Evolutionary conservation across 352 stramenopile genomes (phyloP).

Genomic region (Blastocystis sp.): DNA sequence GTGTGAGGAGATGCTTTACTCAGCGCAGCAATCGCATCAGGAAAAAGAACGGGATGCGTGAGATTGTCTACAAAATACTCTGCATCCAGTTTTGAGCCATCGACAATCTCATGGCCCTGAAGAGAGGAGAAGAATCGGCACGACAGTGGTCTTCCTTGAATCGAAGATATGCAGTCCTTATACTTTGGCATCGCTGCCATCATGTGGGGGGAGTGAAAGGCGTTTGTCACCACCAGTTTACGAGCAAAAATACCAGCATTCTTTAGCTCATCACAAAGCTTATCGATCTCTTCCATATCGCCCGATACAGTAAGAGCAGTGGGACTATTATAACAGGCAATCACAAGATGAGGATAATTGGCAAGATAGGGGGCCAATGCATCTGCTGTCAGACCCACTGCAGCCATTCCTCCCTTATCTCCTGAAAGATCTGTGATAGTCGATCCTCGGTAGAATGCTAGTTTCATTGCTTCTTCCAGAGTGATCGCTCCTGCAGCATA

Average conservation of each 20-base stretch:
- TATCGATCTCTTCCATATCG: constrained; percentile 17
- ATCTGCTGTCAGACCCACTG: constrained; percentile 26
- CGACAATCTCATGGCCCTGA: not conserved
- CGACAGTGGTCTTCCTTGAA: not conserved
- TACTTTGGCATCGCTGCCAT: constrained; percentile 29
- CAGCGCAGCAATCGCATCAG: not conserved
- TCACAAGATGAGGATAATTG: constrained; percentile 32
- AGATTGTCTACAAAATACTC: constrained; percentile 60
- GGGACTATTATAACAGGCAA: constrained; percentile 60
- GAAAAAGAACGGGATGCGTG: constrained; percentile 36
- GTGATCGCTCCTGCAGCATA: constrained; percentile 56
- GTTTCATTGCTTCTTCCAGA: constrained; percentile 61
- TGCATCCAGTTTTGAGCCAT: not conserved
- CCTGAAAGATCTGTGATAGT: constrained; percentile 9
- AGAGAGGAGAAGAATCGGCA: constrained; percentile 45
- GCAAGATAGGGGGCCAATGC: not conserved
- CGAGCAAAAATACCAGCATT: not conserved
- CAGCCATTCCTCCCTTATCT: constrained; percentile 41
- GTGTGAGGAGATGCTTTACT: not conserved
- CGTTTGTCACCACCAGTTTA: constrained; percentile 43
- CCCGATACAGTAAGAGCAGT: constrained; percentile 25
- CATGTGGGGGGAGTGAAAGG: constrained; percentile 58
- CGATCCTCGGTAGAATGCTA: constrained; percentile 58
- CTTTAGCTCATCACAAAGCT: not conserved
- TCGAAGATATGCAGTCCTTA: not conserved